Evolutionary conservation across 768 basidiomycete species (phyloP).

Genomic region (Mycena latifolia): DNA sequence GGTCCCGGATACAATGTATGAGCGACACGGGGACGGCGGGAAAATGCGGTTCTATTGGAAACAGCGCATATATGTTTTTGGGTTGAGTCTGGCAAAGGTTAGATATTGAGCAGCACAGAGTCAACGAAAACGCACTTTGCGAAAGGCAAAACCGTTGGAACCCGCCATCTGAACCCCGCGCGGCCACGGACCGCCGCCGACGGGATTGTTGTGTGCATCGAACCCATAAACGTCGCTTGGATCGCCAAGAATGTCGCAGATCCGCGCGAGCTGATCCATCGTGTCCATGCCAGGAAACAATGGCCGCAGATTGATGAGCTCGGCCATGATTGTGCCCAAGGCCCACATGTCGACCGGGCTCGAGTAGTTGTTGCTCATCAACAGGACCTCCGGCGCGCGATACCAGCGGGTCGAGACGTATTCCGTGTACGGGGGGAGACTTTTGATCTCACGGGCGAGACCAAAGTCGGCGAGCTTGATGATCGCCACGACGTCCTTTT

Average conservation of each 20-base stretch:
- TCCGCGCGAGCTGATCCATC: constrained; percentile 91
- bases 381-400: constrained; percentile 95
- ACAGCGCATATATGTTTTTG: constrained; percentile 76
- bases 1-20: constrained; percentile 91
- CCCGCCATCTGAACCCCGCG: constrained; percentile 90
- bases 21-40: constrained; percentile 82
- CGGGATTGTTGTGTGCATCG: constrained; percentile 73
- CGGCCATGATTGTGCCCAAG: constrained; percentile 97
- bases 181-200: constrained; percentile 92
- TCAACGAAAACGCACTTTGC: constrained; percentile 71
- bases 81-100: constrained; percentile 66
- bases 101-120: constrained; percentile 17
- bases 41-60: constrained; percentile 59
- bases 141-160: constrained; percentile 88
- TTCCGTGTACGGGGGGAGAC: constrained; percentile 95
- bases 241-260: constrained; percentile 95
- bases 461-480: constrained; percentile 99
- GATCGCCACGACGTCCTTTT: constrained; percentile 95
- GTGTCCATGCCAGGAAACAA: constrained; percentile 95
- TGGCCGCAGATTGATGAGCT: constrained; percentile 94
- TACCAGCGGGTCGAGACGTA: constrained; percentile 99
- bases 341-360: constrained; percentile 99
- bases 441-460: constrained; percentile 90
- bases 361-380: constrained; percentile 93
- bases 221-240: constrained; percentile 86